These are phyloP conservation scores for Podaxis rugospora DNA, from an alignment of 768 basidiomycete species.

Conservation along the genomic window DNA sequence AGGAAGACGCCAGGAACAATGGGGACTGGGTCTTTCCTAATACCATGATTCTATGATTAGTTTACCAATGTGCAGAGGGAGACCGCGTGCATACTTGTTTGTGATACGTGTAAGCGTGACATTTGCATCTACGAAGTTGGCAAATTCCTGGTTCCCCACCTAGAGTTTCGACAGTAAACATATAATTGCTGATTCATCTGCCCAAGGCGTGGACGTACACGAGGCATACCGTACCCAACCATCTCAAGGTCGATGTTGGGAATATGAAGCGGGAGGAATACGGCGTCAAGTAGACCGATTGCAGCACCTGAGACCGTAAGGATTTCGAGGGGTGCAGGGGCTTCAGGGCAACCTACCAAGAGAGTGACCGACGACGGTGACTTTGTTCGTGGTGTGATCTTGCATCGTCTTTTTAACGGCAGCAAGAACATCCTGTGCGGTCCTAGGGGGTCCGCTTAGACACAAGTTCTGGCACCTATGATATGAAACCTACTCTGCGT, in stretches of 20 bases:
- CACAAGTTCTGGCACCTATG: no score
- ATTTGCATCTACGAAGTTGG: constrained; percentile 37
- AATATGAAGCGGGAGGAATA: constrained; percentile 45
- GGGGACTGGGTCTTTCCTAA: constrained; percentile 39
- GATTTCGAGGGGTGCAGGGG: not conserved
- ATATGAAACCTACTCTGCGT: constrained; percentile 26
- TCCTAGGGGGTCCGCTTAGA: constrained; percentile 16
- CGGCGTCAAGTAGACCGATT: constrained; percentile 45
- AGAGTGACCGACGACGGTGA: constrained; percentile 35
- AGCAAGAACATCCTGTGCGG: constrained; percentile 34
- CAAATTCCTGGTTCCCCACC: constrained; percentile 45
- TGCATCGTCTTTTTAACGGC: constrained; percentile 12
- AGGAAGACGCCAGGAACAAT: constrained; percentile 48
- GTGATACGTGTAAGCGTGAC: constrained; percentile 37
- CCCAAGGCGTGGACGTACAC: constrained; percentile 24
- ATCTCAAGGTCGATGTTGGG: constrained; percentile 34
- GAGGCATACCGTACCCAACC: constrained; percentile 45
- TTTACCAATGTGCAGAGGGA: not conserved
- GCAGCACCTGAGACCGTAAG: constrained; percentile 38
- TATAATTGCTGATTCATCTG: not conserved
- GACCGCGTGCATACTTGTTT: constrained; percentile 22
- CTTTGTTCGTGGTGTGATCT: constrained; percentile 18
- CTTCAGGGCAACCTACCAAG: constrained; percentile 5
- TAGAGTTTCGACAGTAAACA: constrained; percentile 17
- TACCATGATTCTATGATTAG: not conserved